Evolutionary conservation across 73 alveolate genomes (phyloP).

Genomic region (Symbiodinium natans): DNA sequence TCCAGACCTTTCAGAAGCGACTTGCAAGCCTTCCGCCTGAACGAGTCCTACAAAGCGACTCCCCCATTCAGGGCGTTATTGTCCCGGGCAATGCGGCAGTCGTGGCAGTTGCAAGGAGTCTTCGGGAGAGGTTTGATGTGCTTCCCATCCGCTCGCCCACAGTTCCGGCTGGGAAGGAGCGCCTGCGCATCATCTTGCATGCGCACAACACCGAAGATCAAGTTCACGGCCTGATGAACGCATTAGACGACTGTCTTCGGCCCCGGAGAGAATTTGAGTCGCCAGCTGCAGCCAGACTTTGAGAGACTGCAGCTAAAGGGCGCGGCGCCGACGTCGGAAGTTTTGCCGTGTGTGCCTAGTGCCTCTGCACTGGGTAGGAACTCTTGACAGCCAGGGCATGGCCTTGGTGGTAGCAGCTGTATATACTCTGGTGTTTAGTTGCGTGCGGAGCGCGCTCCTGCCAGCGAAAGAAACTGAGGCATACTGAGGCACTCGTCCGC

Average conservation of each 20-base stretch:
- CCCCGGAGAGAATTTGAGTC: neutral
- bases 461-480: too few species aligned
- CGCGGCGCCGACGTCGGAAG: neutral
- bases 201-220: slow-evolving; percentile 87
- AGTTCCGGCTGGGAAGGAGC: slow-evolving; percentile 84
- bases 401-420: neutral
- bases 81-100: slow-evolving; percentile 59
- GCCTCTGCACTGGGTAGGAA: neutral
- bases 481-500: too few species aligned
- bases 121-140: slow-evolving; percentile 69
- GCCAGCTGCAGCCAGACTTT: neutral
- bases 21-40: slow-evolving; percentile 21
- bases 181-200: slow-evolving; percentile 77
- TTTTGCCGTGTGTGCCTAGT: neutral
- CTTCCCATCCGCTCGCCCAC: slow-evolving; percentile 92
- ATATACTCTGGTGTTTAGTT: neutral
- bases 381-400: neutral
- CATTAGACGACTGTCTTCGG: slow-evolving; percentile 2
- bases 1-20: slow-evolving; percentile 32
- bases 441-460: too few species aligned
- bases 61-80: slow-evolving; percentile 71
- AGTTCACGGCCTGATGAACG: slow-evolving; percentile 49
- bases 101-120: slow-evolving; percentile 24
- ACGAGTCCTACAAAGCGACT: slow-evolving; percentile 24
- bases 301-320: neutral